Base-by-base conservation (phyloP, 495 filamentous ascomycete genomes). In the Friedmanniomyces endolithicus region DNA sequence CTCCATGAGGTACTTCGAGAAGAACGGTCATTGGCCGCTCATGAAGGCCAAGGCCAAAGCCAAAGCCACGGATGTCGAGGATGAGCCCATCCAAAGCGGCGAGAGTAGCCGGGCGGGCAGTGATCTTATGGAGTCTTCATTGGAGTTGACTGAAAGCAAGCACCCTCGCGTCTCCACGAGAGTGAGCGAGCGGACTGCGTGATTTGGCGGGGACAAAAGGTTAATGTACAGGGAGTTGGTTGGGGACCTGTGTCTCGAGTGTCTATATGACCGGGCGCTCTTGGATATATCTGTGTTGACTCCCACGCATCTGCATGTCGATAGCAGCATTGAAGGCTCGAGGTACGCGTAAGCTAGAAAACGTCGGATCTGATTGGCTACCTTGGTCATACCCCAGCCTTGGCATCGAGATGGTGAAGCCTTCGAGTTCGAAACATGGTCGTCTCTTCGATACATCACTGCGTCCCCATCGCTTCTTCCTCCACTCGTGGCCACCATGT, bases 1-100 rank as follows among this genome's bases (percentile, higher is more conserved):
- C 0, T 49, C 70, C 11, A 78, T 89, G 78, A 68, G 80, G 52
- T 87, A 79, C 65, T 75, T 75, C 22, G 86, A 90, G 65, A 75
- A 74, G 50, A 79, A 75, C 24, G 85, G 83, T 11, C 79, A 77
- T 58, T 83, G 76, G 72, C 83, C 85, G 17, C 69, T 86, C 46
- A 68, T 75, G 64, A 78, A 71, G 49, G 23, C 56, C 7, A 64
- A 62, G 48, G 34, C 33, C 1, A 78, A 71, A 48, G 23, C 56
- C 7, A 64, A 62, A 43, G 34, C 33, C 1, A 50, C 49, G 17
- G 47, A 29, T 31, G 27, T 9, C 35, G 34, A 29, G 11, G 58
- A 24, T 29, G 48, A 58, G 9, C 33, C 24, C 17, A 19, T 14
- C 16, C 33, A 40, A 6, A 40, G 33, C 33, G 27, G 27, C 27